phyloP scores from a whole-genome alignment of 83 land plant genomes.

The Picea engelmannii region DNA sequence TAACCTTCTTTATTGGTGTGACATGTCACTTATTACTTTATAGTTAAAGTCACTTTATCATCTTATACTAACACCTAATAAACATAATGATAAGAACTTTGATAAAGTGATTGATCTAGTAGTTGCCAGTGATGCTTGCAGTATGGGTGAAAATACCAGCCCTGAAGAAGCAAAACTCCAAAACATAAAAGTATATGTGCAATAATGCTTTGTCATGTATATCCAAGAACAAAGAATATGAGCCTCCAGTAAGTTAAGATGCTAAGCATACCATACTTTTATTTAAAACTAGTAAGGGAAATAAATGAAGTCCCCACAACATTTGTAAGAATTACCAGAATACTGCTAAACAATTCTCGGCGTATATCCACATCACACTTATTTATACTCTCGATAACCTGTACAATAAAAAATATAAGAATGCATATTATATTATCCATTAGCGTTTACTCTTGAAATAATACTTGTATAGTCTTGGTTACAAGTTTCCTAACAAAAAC shows the following conservation, averaged over 20 bases:
- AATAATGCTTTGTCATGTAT: not conserved
- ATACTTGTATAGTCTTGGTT: not conserved
- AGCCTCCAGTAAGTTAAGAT: not conserved
- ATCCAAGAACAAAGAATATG: not conserved
- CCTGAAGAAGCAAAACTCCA: not conserved
- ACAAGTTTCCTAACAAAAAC: too few species aligned
- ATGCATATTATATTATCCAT: not conserved
- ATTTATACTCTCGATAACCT: conserved; percentile 94
- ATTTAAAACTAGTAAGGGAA: not conserved
- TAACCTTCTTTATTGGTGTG: too few species aligned
- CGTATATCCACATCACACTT: conserved; percentile 95
- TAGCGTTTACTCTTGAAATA: not conserved
- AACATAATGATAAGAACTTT: not conserved
- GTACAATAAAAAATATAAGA: conserved; percentile 16
- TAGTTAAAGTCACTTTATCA: too few species aligned
- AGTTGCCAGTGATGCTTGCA: not conserved
- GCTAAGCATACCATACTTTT: not conserved
- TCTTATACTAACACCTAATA: too few species aligned
- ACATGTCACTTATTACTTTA: too few species aligned
- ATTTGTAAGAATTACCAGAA: conserved; percentile 56
- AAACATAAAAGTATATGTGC: not conserved
- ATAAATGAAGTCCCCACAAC: not conserved
- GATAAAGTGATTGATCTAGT: not conserved
- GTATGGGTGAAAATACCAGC: not conserved
- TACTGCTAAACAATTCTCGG: conserved; percentile 82